Conservation (phyloP, 2,329 filamentous ascomycete genomes). For the Esteya vermicola region DNA sequence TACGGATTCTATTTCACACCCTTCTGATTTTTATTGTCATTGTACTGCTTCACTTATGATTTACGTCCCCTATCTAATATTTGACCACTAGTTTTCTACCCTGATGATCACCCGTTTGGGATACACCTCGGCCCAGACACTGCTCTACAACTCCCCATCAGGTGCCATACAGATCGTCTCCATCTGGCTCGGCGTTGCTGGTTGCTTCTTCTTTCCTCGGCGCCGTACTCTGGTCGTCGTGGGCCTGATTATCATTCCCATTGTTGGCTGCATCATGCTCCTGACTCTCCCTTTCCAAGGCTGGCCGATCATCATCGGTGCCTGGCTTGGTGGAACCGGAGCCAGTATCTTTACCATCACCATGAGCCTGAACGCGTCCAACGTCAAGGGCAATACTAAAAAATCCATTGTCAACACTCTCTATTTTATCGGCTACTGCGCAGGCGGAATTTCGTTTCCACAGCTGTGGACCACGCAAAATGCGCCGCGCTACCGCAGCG, state of each 20-base stretch:
- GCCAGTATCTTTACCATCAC: slow-evolving; percentile 26
- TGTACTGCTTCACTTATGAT: background rate
- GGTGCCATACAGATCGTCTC: slow-evolving; percentile 17
- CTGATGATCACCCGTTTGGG: slow-evolving; percentile 32
- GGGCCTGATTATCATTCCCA: slow-evolving; percentile 23
- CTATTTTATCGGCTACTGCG: slow-evolving; percentile 36
- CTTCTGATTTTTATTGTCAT: background rate
- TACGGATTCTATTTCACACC: background rate
- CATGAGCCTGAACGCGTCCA: slow-evolving; percentile 29
- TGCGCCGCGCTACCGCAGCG: slow-evolving; percentile 29
- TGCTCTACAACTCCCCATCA: background rate
- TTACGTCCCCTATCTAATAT: too few relatives aligned
- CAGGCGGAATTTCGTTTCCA: slow-evolving; percentile 29
- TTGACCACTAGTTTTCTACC: slow-evolving; percentile 25
- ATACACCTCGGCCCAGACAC: slow-evolving; percentile 29
- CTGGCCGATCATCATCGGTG: slow-evolving; percentile 32
- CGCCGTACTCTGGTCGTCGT: slow-evolving; percentile 24
- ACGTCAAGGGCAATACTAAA: slow-evolving; percentile 37
- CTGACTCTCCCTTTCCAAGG: slow-evolving; percentile 23
- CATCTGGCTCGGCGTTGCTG: slow-evolving; percentile 29
- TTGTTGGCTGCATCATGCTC: slow-evolving; percentile 29
- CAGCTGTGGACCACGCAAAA: slow-evolving; percentile 32
- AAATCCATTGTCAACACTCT: slow-evolving; percentile 28
- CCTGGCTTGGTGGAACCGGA: slow-evolving; percentile 32
- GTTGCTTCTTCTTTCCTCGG: slow-evolving; percentile 22